Base-by-base conservation (phyloP, 169 alveolate genomes). In the Sarcocystis neurona region DNA sequence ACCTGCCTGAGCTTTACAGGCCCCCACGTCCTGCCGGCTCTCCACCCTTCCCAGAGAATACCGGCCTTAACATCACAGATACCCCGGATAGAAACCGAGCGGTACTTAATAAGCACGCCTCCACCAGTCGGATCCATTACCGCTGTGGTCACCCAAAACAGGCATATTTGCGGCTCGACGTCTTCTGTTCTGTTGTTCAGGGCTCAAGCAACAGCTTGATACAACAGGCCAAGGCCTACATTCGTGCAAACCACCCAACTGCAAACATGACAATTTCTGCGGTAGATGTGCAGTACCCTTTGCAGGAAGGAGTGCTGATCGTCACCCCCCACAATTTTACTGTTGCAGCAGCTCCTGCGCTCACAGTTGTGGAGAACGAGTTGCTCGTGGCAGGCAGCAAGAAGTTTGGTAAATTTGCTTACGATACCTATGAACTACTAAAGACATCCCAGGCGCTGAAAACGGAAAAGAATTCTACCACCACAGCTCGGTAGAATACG, bases 251-350 rank as follows among this genome's bases (percentile, higher is more conserved):
- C 82, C 50, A 44, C 41, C 58, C 82, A 39, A 34, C 37, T 0
- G 46, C 82, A 1, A 56, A 72, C 2, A 56, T 56, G 2, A 39
- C 32, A 27, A 72, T 72, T 37, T 5, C 27, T 39, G 82, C 56
- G 12, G 56, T 27, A 10, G 18, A 44, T 56, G 82, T 37, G 48
- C 82, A 72, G 10, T 72, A 72, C 82, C 82, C 82, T 8, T 56
- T 72, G 23, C 82, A 72, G 32, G 82, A 72, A 72, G 82, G 82
- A 34, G 58, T 27, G 39, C 37, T 72, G 58, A 72, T 72, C 1
- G 50, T 72, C 34, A 72, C 34, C 34, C 56, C 82, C 32, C 12
- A 48, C 30, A 56, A 56, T 2, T 72, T 39, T 27, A 72, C 41
- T 72, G 82, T 72, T 32, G 82, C 37, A 20, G 46, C 23, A 20